Evolutionary conservation across 192 early-diverging fungal species (phyloP).

Genomic region (Coemansia sp.): DNA sequence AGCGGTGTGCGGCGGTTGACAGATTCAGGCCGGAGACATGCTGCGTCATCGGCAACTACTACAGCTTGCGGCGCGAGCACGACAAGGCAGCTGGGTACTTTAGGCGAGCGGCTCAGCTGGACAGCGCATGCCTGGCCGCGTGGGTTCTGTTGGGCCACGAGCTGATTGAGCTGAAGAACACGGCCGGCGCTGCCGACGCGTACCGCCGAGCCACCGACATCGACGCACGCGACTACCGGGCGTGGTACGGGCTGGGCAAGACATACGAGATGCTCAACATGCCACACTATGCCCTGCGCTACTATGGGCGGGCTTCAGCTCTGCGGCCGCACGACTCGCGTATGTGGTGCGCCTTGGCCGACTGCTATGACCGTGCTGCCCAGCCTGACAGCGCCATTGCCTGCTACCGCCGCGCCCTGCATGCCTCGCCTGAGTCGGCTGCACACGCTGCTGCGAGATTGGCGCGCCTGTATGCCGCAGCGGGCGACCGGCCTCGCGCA

Average conservation of each 20-base stretch:
- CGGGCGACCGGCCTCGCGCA: constrained; percentile 55
- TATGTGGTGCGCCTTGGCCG: constrained; percentile 81
- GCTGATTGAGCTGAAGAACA: constrained; percentile 89
- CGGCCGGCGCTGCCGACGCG: constrained; percentile 82
- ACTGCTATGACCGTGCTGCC: constrained; percentile 63
- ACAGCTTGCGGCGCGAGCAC: constrained; percentile 73
- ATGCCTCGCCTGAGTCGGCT: constrained; percentile 60
- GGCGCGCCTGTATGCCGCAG: constrained; percentile 59
- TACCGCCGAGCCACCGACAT: constrained; percentile 84
- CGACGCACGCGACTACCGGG: constrained; percentile 76
- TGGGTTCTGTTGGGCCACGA: constrained; percentile 97
- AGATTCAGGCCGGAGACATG: constrained; percentile 87
- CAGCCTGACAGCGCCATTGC: constrained; percentile 62
- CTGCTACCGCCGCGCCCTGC: constrained; percentile 73
- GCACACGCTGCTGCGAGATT: constrained; percentile 57
- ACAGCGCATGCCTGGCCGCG: constrained; percentile 69
- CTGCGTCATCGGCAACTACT: constrained; percentile 86
- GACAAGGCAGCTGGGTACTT: constrained; percentile 87
- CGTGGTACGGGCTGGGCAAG: constrained; percentile 92
- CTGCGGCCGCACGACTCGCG: constrained; percentile 77
- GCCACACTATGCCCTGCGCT: constrained; percentile 76
- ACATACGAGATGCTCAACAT: constrained; percentile 84
- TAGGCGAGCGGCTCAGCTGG: constrained; percentile 77
- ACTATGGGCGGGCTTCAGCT: constrained; percentile 74
- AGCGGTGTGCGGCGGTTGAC: constrained; percentile 67